Percentiles rank a stretch among this genome's conserved stretches.
These are phyloP conservation scores for Selaginella tamariscina DNA, from an alignment of 75 land plant species.

Conservation along the genomic window DNA sequence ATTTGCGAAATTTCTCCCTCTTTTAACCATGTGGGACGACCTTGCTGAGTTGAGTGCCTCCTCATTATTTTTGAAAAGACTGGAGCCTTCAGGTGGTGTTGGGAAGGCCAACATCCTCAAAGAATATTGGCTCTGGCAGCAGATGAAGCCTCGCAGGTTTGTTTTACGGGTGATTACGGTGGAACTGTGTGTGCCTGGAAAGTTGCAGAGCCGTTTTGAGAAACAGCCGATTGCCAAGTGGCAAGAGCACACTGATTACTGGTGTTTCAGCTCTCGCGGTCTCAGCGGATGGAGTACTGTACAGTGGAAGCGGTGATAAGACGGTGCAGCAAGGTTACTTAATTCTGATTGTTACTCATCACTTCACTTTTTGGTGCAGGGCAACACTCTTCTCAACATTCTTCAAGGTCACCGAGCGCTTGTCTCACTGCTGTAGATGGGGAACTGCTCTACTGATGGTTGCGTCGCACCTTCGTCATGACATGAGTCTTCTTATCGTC, in stretches of 20 bases:
- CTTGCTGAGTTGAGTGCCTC: constrained; percentile 76
- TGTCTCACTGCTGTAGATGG: constrained; percentile 47
- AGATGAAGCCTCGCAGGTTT: constrained; percentile 34
- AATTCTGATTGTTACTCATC: too few species aligned
- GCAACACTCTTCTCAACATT: constrained; percentile 40
- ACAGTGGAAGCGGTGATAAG: constrained; percentile 90
- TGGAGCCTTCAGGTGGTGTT: constrained; percentile 23
- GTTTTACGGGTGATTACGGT: constrained; percentile 78
- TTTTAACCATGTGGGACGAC: constrained; percentile 25
- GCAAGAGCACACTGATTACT: constrained; percentile 66
- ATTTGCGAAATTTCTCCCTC: neutral
- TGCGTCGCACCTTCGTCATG: too few species aligned
- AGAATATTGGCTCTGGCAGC: constrained; percentile 46
- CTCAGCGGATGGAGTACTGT: constrained; percentile 45
- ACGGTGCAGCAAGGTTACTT: constrained; percentile 81
- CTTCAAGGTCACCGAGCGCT: constrained; percentile 76
- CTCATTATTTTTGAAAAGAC: constrained; percentile 33
- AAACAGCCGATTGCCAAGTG: constrained; percentile 50
- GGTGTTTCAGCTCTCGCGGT: constrained; percentile 66
- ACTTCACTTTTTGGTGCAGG: too few species aligned
- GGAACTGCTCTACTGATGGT: constrained; percentile 80
- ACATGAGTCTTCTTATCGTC: too few species aligned
- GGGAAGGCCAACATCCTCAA: constrained; percentile 66
- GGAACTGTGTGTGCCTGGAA: constrained; percentile 70
- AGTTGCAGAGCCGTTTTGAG: constrained; percentile 12